A percentile compares a stretch with the other conserved stretches of the same genome.
Conservation (phyloP, 2,329 filamentous ascomycete genomes). For the Fusarium globosum region DNA sequence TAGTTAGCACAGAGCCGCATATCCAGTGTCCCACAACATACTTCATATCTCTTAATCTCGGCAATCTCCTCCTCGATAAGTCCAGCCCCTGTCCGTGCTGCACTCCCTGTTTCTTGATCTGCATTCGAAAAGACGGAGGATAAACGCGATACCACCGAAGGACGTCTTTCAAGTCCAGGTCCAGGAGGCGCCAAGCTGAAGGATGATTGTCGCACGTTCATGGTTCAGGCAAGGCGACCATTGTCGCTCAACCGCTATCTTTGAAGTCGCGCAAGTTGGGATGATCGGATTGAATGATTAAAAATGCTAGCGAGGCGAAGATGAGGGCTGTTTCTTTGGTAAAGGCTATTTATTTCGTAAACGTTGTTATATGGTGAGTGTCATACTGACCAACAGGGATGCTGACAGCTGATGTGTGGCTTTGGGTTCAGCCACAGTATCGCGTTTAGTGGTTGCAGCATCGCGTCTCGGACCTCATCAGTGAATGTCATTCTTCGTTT, state of each 20-base stretch:
- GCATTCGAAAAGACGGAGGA: conserved; percentile 74
- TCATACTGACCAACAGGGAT: conserved; percentile 28
- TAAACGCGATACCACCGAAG: conserved; percentile 72
- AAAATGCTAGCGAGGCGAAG: not conserved
- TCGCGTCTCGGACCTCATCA: conserved; percentile 23
- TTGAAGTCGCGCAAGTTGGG: not conserved
- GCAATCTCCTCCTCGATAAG: conserved; percentile 94
- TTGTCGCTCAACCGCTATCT: conserved; percentile 46
- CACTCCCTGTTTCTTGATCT: conserved; percentile 67
- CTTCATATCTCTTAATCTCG: conserved; percentile 97
- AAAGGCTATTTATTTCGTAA: conserved; percentile 5
- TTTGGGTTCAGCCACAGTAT: conserved; percentile 36
- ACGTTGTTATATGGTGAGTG: conserved; percentile 21
- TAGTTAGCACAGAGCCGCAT: conserved; percentile 29
- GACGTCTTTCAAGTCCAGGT: conserved; percentile 59
- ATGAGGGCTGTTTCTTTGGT: not conserved
- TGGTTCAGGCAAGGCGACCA: conserved; percentile 54
- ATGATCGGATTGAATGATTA: not conserved
- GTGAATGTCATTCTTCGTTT: conserved; percentile 4
- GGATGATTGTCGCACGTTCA: conserved; percentile 66
- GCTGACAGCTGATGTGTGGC: conserved; percentile 39
- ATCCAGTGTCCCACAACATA: conserved; percentile 48
- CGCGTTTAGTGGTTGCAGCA: conserved; percentile 49
- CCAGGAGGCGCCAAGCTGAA: conserved; percentile 51
- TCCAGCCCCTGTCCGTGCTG: conserved; percentile 67